Evolutionary conservation across 2,329 filamentous ascomycete genomes (phyloP), one percentile per base, ranked within the genome.

Genomic region (Lecanicillium sp.): DNA sequence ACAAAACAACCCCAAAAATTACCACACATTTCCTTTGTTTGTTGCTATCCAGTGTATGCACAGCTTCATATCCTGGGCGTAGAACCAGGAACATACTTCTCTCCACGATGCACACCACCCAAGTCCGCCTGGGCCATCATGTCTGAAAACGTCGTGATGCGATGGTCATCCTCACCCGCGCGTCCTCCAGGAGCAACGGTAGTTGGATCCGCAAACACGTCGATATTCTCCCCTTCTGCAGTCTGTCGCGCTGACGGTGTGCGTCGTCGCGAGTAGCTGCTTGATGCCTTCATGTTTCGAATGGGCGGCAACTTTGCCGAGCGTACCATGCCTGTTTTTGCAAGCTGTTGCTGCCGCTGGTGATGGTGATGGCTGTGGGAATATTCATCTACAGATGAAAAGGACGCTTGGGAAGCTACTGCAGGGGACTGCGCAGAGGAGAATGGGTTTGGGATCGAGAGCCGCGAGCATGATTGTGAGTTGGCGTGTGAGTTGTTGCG

Each of bases 71-170:
- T 55, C 37, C 51, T 51, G 6, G 55, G 57, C 33, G 59, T 57
- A 18, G 54, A 51, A 5, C 55, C 55, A 9, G 65, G 65, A 29
- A 71, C 62, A 43, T 61, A 72, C 4, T 58, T 55, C 47, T 59
- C 56, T 5, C 63, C 68, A 42, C 53, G 56, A 40, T 54, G 62
- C 33, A 70, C 59, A 9, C 55, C 54, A 13, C 64, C 61, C 16
- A 71, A 53, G 15, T 63, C 60, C 3, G 66, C 68, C 43, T 64
- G 57, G 39, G 70, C 61, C 65, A 76, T 69, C 51, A 77, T 61
- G 46, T 68, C 65, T n/a, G 68, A 66, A 45, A 76, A 73, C 0
- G 68, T 72, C 1, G 73, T 73, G 45, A 56, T 50, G 27, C 48
- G 41, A 31, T 46, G 35, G 19, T 56, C 52, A 15, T 57, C 51